Evolutionary conservation across 1,284 basidiomycete species (phyloP), one percentile per base, ranked within the genome.

Genomic region (Rhodotorula sp.): DNA sequence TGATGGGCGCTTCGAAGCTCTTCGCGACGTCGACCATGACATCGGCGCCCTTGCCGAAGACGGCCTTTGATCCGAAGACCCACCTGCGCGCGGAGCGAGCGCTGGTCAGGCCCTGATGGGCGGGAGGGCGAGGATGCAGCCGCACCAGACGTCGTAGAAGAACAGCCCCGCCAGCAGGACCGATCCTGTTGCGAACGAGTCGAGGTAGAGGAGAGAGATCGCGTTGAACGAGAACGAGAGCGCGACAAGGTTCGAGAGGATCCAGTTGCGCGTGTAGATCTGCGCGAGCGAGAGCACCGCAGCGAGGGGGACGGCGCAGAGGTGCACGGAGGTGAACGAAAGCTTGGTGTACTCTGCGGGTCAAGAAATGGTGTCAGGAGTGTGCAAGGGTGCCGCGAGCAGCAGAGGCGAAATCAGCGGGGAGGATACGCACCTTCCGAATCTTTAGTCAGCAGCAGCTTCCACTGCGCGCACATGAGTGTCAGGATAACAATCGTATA

Each of bases 11-110:
- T 78, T 98, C 94, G 69, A 98, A 87, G 67, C 87, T 89, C 48
- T 90, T 94, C 1, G 96, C 96, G 1, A 98, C 96, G 76, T 89
- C 89, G 44, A 95, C 90, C 94, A 96, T 95, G 88, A 79, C 71
- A 32, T 74, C 69, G 3, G 67, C 67, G 15, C 54, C 54, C 3
- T 53, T 9, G 5, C 73, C 44, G 39, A 63, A 32, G 51, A 66
- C 66, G 29, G 60, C 61, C 39, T 66, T 59, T 6, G 64, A 57
- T 17, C 69, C 68, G 32, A 73, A 76, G 27, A 74, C 73, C 64
- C 69, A 71, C 63, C 59, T 68, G n/a, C 21, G 10, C 29, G 7
- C 50, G n/a, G n/a, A 6, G 12, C 32, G 12, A 4, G 21, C 1
- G 25, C 25, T 2, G 15, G 80, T 88, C 86, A 1, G 89, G n/a